Evolutionary conservation across 176 grass and related monocot genomes (phyloP).

Genomic region (Oryza nivara): DNA sequence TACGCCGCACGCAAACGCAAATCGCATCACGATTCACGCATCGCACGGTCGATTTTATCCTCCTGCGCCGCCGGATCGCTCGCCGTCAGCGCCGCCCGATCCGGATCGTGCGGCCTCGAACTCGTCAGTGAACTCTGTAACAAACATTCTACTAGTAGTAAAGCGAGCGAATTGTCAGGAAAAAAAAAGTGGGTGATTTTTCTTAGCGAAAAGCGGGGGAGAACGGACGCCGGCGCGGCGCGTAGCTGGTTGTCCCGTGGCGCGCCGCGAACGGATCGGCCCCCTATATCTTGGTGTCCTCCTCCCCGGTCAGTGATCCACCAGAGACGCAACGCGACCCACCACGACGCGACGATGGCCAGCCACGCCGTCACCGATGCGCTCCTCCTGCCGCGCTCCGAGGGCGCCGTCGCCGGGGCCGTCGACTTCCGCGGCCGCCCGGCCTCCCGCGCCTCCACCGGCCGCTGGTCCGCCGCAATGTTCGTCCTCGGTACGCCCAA

Average conservation of each 20-base stretch:
- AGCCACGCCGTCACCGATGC: not conserved
- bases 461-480: slow-evolving; percentile 65
- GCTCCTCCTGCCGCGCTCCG: slow-evolving; percentile 41
- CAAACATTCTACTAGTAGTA: not conserved
- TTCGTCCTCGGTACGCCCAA: slow-evolving; percentile 62
- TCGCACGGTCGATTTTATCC: not conserved
- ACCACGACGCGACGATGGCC: slow-evolving; percentile 16
- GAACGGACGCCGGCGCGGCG: not conserved
- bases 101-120: not conserved
- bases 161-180: not conserved
- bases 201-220: not conserved
- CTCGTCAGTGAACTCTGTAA: too few species aligned
- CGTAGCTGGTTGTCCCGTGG: slow-evolving; percentile 25
- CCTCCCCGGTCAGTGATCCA: not conserved
- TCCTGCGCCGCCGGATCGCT: not conserved
- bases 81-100: not conserved
- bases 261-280: slow-evolving; percentile 21
- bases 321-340: not conserved
- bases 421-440: slow-evolving; percentile 65
- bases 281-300: not conserved
- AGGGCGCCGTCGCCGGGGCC: slow-evolving; percentile 39
- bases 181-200: slow-evolving; percentile 4
- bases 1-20: not conserved
- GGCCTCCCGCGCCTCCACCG: slow-evolving; percentile 46
- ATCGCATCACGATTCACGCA: not conserved